Evolutionary conservation across 1,139 yeast species (phyloP).

Genomic region (Blastobotrys raffinosifermentans): DNA sequence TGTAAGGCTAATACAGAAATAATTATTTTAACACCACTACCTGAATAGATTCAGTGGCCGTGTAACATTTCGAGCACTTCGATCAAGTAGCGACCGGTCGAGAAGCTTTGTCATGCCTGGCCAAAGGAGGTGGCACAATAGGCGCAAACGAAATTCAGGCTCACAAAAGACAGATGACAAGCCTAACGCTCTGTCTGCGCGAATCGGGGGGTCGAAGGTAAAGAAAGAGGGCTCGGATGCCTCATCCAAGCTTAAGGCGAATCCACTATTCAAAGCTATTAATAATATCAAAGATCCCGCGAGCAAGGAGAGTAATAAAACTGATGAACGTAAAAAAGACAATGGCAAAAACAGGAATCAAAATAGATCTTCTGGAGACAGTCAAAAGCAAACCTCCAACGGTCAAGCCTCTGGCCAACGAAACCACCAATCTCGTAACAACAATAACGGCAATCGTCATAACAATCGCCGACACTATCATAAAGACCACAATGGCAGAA

Average conservation of each 20-base stretch:
- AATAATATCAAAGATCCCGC: constrained; percentile 9
- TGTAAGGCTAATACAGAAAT: too few species aligned
- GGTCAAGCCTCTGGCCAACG: constrained; percentile 1
- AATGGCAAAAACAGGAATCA: background rate
- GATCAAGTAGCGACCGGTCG: too few species aligned
- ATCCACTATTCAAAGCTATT: constrained; percentile 15
- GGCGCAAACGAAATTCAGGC: background rate
- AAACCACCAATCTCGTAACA: background rate
- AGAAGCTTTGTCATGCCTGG: too few species aligned
- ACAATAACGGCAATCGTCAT: background rate
- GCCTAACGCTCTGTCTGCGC: constrained; percentile 1
- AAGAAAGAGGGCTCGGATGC: constrained; percentile 1
- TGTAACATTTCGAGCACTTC: too few species aligned
- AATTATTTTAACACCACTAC: too few species aligned
- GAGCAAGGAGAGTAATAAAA: too few species aligned
- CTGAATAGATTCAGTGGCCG: too few species aligned
- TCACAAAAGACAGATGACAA: background rate
- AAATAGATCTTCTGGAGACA: background rate
- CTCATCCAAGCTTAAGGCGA: constrained; percentile 5
- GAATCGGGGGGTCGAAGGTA: constrained; percentile 3
- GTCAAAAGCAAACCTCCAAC: background rate
- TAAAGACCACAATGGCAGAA: constrained; percentile 3
- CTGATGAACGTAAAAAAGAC: too few species aligned
- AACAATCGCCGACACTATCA: constrained; percentile 3
- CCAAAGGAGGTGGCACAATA: background rate